Evolutionary conservation across 2,329 filamentous ascomycete genomes (phyloP).

Genomic region (Phialocephala subalpina): DNA sequence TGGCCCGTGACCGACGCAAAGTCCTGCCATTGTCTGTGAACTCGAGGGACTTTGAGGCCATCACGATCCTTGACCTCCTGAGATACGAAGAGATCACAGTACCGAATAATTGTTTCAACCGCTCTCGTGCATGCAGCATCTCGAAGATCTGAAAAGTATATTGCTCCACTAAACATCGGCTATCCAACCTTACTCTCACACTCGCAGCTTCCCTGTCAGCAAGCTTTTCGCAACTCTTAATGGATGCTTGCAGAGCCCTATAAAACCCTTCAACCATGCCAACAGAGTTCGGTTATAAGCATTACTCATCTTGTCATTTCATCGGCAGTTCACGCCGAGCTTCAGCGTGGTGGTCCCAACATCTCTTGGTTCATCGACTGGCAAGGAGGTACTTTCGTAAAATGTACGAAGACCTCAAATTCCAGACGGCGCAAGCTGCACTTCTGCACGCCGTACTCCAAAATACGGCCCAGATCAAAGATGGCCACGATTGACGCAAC

Average conservation of each 20-base stretch:
- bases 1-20: slow-evolving; percentile 3
- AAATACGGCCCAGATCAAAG: slow-evolving; percentile 4
- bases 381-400: not conserved
- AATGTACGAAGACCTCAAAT: not conserved
- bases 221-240: slow-evolving; percentile 11
- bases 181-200: slow-evolving; percentile 5
- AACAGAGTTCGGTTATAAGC: slow-evolving; percentile 1
- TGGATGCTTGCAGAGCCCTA: slow-evolving; percentile 24
- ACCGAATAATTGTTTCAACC: slow-evolving; percentile 15
- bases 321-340: not conserved
- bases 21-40: slow-evolving; percentile 3
- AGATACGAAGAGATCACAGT: too few relatives aligned
- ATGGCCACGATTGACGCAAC: slow-evolving; percentile 16
- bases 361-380: not conserved
- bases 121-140: not conserved
- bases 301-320: slow-evolving; percentile 6
- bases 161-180: slow-evolving; percentile 10
- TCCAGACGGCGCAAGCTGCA: slow-evolving; percentile 1
- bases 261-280: slow-evolving; percentile 11
- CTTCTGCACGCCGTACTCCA: slow-evolving; percentile 9
- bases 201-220: not conserved
- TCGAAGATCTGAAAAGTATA: slow-evolving; percentile 18
- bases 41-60: not conserved
- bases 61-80: slow-evolving; percentile 11
- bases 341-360: not conserved